Base-by-base conservation (phyloP, 2,329 filamentous ascomycete genomes). In the Thielaviopsis populi region DNA sequence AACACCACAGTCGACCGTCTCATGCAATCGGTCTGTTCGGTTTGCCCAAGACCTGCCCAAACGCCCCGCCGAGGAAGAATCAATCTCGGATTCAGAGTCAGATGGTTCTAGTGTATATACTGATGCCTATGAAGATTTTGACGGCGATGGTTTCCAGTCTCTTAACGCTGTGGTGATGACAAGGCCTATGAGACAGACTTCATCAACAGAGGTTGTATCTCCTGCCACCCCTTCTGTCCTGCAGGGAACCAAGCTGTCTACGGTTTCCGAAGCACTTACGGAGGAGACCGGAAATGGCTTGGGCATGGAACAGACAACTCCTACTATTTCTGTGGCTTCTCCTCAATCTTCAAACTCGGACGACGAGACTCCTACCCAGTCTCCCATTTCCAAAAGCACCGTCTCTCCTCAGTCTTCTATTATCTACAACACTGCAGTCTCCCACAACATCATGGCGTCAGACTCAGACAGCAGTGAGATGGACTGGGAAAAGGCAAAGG, bases 111-210 rank as follows among this genome's bases (percentile, higher is more conserved):
- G 81, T 66, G 79, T 88, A 27, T 91, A 89, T 70, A 89, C 85
- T 68, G 88, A 91, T 72, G 88, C 88, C 0, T 86, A 86, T 63
- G 88, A 91, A 72, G 86, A 90, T 66, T 82, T 82, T 0, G 84
- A 89, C 15, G 84, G 87, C 46, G 80, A 80, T 1, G 87, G 85
- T 0, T 91, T 89, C 69, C 78, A 83, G 69, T 91, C 87, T 3
- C 77, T 91, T 7, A 80, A 91, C 72, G 88, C 88, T 11, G 81
- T 91, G 8, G 79, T 89, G 1, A 59, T 59, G 41, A 81, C 85
- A 22, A 83, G 79, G 58, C 83, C 86, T 2, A 69, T 77, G 1
- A n/a, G 27, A 37, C 27, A 56, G n/a, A 33, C 2, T n/a, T 37
- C 24, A 13, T 10, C 53, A 3, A 11, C 53, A 10, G 53, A 56